Evolutionary conservation across 495 filamentous ascomycete genomes (phyloP), one percentile per base, ranked within the genome.

Genomic region (Niebla homalea): DNA sequence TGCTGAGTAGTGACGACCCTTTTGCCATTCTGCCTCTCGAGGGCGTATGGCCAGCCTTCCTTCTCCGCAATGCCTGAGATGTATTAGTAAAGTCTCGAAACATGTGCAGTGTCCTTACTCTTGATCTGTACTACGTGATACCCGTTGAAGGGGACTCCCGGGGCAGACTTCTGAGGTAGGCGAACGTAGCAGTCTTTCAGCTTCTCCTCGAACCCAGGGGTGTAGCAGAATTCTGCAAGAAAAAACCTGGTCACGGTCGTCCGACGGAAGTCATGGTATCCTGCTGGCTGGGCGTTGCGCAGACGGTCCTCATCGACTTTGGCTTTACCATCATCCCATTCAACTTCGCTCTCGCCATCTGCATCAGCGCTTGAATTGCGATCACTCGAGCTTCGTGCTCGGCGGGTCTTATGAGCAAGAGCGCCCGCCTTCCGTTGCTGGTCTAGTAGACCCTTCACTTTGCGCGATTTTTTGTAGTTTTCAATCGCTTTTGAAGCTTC

Each of bases 71-170:
- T 85, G 15, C 80, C 87, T 92, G 48, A 12, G 36, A 20, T 42
- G 18, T 11, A 54, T 77, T 57, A 80, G 68, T 51, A 55, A 48
- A 43, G 20, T 11, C 1, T 16, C 29, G 14, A 35, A 46, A 32
- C 21, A 23, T 20, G 15, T 52, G 20, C 11, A 48, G 10, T 14
- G 23, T 36, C 55, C 70, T 41, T 73, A 86, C 88, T 79, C 69
- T 89, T 93, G 59, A 97, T 87, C 56, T 85, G 65, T 35, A 81
- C 82, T 71, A 98, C 79, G 46, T 88, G 79, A 66, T 98, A 98
- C 45, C 81, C 77, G 6, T 74, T 87, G 12, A 18, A 48, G 7
- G 45, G 45, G 10, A 19, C 29, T 16, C 45, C 45, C 2, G 45
- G 79, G 71, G 20, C 72, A 68, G 57, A 89, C 79, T 15, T 79